Conservation (phyloP, 148 eudicot genomes). For the Spergularia marina region DNA sequence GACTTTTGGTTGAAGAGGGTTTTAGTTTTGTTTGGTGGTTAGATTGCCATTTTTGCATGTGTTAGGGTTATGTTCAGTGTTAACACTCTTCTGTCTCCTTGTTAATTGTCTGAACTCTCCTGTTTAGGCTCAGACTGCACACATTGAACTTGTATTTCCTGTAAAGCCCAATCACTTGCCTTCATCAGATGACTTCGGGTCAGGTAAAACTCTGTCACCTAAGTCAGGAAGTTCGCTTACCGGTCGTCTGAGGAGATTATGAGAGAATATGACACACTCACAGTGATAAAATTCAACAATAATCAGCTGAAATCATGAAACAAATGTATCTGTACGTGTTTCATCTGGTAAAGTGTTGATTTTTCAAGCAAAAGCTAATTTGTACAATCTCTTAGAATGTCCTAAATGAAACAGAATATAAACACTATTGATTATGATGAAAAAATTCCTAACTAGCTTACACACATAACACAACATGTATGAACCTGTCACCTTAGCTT, state of each 20-base stretch:
- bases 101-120: too few species aligned
- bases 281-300: too few species aligned
- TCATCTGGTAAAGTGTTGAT: background rate
- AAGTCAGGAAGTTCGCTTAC: slow-evolving; percentile 22
- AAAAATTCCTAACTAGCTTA: slow-evolving; percentile 3
- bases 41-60: too few species aligned
- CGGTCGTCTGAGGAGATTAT: slow-evolving; percentile 2
- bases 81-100: too few species aligned
- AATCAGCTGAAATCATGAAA: background rate
- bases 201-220: too few species aligned
- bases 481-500: background rate
- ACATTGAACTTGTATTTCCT: too few species aligned
- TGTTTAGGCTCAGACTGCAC: too few species aligned
- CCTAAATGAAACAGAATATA: background rate
- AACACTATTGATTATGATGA: background rate
- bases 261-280: background rate
- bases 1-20: background rate
- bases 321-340: background rate
- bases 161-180: background rate
- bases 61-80: too few species aligned
- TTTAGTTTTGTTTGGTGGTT: too few species aligned
- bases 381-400: background rate
- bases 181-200: background rate
- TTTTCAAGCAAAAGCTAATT: background rate
- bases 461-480: background rate